Evolutionary conservation across 352 stramenopile species (phyloP), one percentile per base, ranked within the genome.

Genomic region (Globisporangium perplexum): DNA sequence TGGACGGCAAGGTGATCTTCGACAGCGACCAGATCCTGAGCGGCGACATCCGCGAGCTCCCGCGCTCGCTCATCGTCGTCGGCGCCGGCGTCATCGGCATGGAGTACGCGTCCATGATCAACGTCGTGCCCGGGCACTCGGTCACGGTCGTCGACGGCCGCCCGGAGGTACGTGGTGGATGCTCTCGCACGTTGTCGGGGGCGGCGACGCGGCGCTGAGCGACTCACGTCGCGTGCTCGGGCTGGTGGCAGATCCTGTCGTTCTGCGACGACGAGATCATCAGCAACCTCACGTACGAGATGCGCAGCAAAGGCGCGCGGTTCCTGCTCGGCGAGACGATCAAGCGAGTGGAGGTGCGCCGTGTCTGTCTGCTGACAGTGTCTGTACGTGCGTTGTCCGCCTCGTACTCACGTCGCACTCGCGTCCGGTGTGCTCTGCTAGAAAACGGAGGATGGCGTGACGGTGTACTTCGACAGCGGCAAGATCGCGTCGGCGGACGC

Each of bases 61-160:
- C 83, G 22, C 77, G 77, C 53, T 88, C 76, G 53, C 75, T 90
- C 44, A 90, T 93, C 43, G 83, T 93, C 23, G 65, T 91, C 12
- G 86, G 86, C 28, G 86, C 86, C 3, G 86, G 86, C 8, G 86
- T 96, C 45, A 93, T 96, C 36, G 86, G 87, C 59, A 96, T 96
- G 71, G 87, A 96, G 64, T 96, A 96, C 68, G 87, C 87, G 18
- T 91, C 78, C 44, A 96, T 96, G 85, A 67, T 96, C 26, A 95
- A 92, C 57, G 81, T 96, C 35, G 65, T 96, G 20, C 86, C 83
- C 10, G 87, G 87, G 3, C 88, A 90, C 44, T 83, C 74, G 31
- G 87, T 96, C 50, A 96, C 83, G 18, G 82, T 96, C 20, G 83
- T 96, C 30, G 87, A 96, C 41, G 75, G 77, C 7, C 77, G 83